A percentile compares a stretch with the other conserved stretches of the same genome.
Evolutionary conservation across 495 filamentous ascomycete genomes (phyloP).

Genomic region (Glarea lozoyensis): DNA sequence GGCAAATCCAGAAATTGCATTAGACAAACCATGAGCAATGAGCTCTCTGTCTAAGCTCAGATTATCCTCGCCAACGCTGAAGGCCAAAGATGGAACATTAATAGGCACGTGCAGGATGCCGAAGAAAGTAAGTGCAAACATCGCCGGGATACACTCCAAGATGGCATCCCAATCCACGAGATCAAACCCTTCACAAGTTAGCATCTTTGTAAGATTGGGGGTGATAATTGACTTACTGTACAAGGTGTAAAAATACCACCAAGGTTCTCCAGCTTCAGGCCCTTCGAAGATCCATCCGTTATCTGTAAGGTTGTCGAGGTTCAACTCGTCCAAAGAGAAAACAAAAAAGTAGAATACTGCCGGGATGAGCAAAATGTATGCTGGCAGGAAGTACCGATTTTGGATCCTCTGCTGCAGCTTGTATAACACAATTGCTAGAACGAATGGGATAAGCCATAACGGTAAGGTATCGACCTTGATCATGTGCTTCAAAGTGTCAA

Average conservation of each 20-base stretch:
- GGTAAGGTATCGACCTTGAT: constrained; percentile 59
- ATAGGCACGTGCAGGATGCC: constrained; percentile 95
- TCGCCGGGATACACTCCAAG: constrained; percentile 73
- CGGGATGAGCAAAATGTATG: constrained; percentile 78
- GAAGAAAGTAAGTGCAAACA: constrained; percentile 97
- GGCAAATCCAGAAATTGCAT: constrained; percentile 72
- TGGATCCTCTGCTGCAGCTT: constrained; percentile 62
- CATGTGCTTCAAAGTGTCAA: constrained; percentile 65
- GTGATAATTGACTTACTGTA: constrained; percentile 53
- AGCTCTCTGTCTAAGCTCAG: constrained; percentile 86
- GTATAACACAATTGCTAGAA: constrained; percentile 68
- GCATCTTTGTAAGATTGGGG: background rate
- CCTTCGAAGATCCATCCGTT: constrained; percentile 86
- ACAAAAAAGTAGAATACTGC: constrained; percentile 76
- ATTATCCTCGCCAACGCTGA: constrained; percentile 84
- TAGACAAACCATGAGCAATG: constrained; percentile 86
- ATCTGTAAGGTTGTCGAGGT: constrained; percentile 52
- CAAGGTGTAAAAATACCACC: constrained; percentile 93
- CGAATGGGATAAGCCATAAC: constrained; percentile 76
- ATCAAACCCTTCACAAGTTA: constrained; percentile 48
- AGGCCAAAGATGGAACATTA: constrained; percentile 86
- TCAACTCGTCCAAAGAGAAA: constrained; percentile 51
- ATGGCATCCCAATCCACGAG: constrained; percentile 75
- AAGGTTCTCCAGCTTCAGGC: constrained; percentile 75
- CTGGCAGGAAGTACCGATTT: constrained; percentile 72